A percentile compares a stretch with the other conserved stretches of the same genome.
These are phyloP conservation scores for Mycena metata DNA, from an alignment of 768 basidiomycete species.

Conservation along the genomic window DNA sequence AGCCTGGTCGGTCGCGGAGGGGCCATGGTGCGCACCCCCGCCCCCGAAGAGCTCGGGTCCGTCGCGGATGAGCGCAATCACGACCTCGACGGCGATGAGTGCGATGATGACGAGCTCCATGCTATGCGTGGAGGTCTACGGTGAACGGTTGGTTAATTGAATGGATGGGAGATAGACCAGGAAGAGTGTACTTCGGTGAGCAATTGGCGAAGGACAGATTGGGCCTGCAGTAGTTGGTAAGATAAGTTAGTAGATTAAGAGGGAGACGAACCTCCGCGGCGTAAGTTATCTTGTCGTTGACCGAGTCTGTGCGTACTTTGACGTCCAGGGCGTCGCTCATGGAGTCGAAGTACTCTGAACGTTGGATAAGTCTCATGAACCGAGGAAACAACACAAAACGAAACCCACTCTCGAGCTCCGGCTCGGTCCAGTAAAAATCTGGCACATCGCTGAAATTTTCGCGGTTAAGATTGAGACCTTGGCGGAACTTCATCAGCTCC, in stretches of 20 bases:
- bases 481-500: constrained; percentile 91
- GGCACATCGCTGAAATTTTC: constrained; percentile 92
- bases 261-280: constrained; percentile 74
- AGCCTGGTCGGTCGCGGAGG: too few relatives aligned
- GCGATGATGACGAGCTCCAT: constrained; percentile 97
- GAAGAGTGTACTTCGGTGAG: constrained; percentile 77
- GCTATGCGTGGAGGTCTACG: constrained; percentile 86
- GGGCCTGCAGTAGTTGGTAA: constrained; percentile 62
- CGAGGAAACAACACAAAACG: neutral
- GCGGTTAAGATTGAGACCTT: constrained; percentile 90
- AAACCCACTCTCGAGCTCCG: constrained; percentile 82
- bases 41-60: constrained; percentile 80
- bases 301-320: constrained; percentile 79
- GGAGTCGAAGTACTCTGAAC: constrained; percentile 83
- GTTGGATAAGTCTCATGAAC: constrained; percentile 2
- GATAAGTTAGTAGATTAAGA: neutral
- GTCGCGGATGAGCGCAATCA: constrained; percentile 87
- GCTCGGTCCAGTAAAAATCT: constrained; percentile 96
- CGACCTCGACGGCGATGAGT: constrained; percentile 95
- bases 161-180: constrained; percentile 1
- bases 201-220: constrained; percentile 90
- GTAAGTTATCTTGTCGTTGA: constrained; percentile 95
- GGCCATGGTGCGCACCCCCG: constrained; percentile 38
- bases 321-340: constrained; percentile 91
- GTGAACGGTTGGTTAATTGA: constrained; percentile 19